Evolutionary conservation across 495 filamentous ascomycete species (phyloP), one percentile per base, ranked within the genome.

Genomic region (Neurospora sp.): DNA sequence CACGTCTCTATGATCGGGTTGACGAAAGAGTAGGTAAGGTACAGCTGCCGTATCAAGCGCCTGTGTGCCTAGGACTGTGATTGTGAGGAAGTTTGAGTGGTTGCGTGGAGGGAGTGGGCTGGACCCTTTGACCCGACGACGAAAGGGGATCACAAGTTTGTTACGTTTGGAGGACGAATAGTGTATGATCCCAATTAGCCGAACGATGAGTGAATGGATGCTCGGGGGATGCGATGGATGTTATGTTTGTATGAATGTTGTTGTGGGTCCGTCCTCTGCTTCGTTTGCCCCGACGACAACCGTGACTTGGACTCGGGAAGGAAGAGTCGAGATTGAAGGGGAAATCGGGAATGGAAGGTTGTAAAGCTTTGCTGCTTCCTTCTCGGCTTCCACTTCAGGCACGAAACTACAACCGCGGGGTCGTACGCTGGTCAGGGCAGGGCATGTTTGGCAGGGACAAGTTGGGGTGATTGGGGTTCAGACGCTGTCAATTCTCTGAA

Each of bases 341-440:
- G 53, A 65, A 16, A 59, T 59, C 53, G 53, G 53, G 53, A 65
- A 65, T 35, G 27, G 53, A 65, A 65, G 27, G 53, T 27, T 59
- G 48, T 59, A 59, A 59, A 59, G 20, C 48, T 20, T 42, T 53
- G 46, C 46, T 12, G 46, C 20, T 53, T 22, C 27, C 12, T 61
- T 18, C 31, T 65, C 53, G 27, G 53, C 53, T 65, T 65, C 53
- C 53, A 59, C 35, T 39, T 68, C 70, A 39, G 70, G 41, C 37
- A 70, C 59, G 39, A 59, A 59, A 48, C 48, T 39, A 70, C 27
- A 40, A 68, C 35, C 71, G 71, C 61, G 71, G 71, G 71, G 71
- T 46, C 35, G 71, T 61, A 39, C 53, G 35, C 6, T 37, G 53
- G 53, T 61, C 53, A 71, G 38, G 71, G 71, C 18, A 71, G 71